Conservation (phyloP, 139 green algal species). For the Chlorella sp. region DNA sequence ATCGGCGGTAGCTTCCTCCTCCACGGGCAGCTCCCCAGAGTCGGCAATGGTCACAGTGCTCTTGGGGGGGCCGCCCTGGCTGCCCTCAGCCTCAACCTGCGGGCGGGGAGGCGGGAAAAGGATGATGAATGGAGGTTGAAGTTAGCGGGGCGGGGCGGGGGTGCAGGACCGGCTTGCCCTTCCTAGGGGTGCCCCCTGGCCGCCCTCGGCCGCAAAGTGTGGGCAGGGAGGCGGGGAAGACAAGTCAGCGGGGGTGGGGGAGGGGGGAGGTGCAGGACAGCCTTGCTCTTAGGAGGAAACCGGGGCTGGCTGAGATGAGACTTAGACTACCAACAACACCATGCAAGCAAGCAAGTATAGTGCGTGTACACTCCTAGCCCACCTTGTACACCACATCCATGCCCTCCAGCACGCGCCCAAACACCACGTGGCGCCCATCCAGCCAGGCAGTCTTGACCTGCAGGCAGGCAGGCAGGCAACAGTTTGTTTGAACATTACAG, state of each 20-base stretch:
- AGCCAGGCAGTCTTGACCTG: conserved; percentile 25
- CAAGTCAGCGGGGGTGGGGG: conserved; percentile 79
- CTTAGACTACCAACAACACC: no score
- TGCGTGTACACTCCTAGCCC: no score
- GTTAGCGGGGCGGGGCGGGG: no score
- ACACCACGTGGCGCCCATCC: conserved; percentile 92
- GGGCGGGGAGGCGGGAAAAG: background rate
- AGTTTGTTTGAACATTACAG: no score
- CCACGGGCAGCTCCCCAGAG: conserved; percentile 32
- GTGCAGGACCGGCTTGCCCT: background rate
- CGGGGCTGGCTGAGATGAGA: no score
- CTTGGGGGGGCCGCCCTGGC: conserved; percentile 72
- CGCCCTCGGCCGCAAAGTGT: no score
- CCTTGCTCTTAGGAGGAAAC: no score
- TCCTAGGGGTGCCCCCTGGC: background rate
- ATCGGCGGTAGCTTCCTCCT: background rate
- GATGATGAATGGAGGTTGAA: background rate
- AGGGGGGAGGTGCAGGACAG: no score
- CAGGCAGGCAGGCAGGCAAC: no score
- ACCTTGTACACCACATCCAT: conserved; percentile 82
- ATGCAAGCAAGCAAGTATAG: no score
- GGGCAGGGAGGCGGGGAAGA: no score
- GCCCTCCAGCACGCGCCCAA: conserved; percentile 87
- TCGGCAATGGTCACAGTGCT: conserved; percentile 83
- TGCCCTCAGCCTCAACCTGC: conserved; percentile 87